Evolutionary conservation across 2,329 filamentous ascomycete genomes (phyloP).

Genomic region (Cordyceps tenuipes): DNA sequence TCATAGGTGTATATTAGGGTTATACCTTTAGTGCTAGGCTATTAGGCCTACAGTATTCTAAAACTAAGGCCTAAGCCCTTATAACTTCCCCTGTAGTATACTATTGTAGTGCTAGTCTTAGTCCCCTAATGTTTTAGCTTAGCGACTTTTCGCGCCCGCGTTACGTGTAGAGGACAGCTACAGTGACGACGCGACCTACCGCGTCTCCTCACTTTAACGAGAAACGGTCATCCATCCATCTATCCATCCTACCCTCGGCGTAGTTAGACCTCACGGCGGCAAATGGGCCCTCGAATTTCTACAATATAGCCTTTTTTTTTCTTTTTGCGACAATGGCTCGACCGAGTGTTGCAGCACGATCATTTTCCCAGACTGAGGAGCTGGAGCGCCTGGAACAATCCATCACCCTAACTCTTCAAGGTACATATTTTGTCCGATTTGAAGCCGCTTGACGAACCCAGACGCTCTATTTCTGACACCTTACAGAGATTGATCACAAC

Average conservation of each 20-base stretch:
- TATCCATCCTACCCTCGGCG: background rate
- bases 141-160: no score
- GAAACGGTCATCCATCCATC: background rate
- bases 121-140: no score
- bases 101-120: no score
- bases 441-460: no score
- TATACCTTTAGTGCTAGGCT: no score
- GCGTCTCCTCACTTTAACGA: conserved; percentile 5
- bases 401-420: conserved; percentile 91
- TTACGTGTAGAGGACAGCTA: no score
- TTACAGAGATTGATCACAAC: conserved; percentile 90
- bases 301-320: background rate
- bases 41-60: no score
- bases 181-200: conserved; percentile 5
- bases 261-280: background rate
- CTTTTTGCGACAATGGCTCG: conserved; percentile 37
- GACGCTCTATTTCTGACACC: background rate
- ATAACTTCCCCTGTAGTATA: no score
- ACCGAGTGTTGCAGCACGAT: conserved; percentile 39
- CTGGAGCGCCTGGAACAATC: conserved; percentile 93
- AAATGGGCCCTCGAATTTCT: no score
- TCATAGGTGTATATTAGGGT: no score
- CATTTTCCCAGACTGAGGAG: conserved; percentile 82
- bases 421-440: conserved; percentile 32
- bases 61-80: no score